phyloP scores from a whole-genome alignment of 1,139 yeast species.

The Candida tropicalis region DNA sequence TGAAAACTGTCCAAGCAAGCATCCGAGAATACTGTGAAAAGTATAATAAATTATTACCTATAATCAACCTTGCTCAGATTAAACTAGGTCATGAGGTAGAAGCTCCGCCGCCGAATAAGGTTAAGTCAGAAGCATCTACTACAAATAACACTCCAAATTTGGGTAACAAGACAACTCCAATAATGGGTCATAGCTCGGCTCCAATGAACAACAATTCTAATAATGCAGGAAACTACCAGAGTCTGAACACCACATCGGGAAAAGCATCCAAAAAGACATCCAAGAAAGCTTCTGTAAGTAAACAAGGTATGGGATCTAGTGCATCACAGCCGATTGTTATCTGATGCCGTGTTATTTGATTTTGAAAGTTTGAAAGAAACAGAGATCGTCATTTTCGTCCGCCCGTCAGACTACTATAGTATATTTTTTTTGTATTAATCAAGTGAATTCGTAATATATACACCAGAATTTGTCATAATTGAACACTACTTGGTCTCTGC shows the following conservation, averaged over 20 bases:
- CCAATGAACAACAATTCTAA: conserved; percentile 4
- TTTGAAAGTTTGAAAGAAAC: too few relatives aligned
- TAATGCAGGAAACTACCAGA: conserved; percentile 3
- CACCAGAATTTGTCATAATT: too few relatives aligned
- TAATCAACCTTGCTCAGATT: conserved; percentile 53
- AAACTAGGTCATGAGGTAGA: conserved; percentile 52
- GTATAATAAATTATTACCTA: conserved; percentile 49
- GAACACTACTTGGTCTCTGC: background rate
- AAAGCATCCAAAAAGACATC: conserved; percentile 7
- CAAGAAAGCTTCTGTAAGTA: conserved; percentile 10
- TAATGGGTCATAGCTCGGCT: conserved; percentile 5
- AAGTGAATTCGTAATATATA: too few relatives aligned
- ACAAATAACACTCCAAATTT: conserved; percentile 14
- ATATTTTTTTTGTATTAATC: too few relatives aligned
- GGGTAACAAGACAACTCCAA: conserved; percentile 13
- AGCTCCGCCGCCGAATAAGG: conserved; percentile 22
- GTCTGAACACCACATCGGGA: conserved; percentile 1
- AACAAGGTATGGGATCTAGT: conserved; percentile 9
- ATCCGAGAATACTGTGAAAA: conserved; percentile 47
- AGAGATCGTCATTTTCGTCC: too few relatives aligned
- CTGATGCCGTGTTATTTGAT: too few relatives aligned
- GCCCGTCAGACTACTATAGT: too few relatives aligned
- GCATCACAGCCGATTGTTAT: conserved; percentile 13
- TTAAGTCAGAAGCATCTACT: conserved; percentile 11
- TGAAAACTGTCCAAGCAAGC: conserved; percentile 38